Evolutionary conservation across 371 early-diverging fungal genomes (phyloP).

Genomic region (Syncephalastrum sp.): DNA sequence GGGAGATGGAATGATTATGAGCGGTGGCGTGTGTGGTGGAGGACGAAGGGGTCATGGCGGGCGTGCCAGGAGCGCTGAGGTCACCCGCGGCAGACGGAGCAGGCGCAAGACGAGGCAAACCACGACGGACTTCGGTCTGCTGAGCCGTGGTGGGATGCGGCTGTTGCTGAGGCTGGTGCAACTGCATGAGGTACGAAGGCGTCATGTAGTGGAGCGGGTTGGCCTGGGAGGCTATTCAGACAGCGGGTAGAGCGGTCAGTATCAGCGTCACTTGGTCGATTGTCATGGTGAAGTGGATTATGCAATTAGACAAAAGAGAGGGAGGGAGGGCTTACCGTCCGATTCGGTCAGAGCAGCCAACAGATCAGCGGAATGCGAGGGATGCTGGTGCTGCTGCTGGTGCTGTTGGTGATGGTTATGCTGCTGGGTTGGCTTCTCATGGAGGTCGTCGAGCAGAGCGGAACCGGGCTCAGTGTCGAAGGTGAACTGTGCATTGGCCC

Average conservation of each 20-base stretch:
- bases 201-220: not conserved
- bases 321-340: not conserved
- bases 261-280: not conserved
- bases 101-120: conserved; percentile 39
- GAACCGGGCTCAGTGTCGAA: conserved; percentile 57
- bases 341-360: conserved; percentile 11
- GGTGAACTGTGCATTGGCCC: conserved; percentile 76
- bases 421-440: conserved; percentile 8
- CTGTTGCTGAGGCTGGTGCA: conserved; percentile 17
- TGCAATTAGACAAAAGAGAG: not conserved
- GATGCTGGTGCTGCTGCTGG: not conserved
- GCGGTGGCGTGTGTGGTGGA: conserved; percentile 1
- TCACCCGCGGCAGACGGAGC: conserved; percentile 17
- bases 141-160: conserved; percentile 8
- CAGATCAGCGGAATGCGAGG: conserved; percentile 3
- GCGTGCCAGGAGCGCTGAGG: not conserved
- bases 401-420: conserved; percentile 2
- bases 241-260: not conserved
- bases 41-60: not conserved
- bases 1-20: not conserved
- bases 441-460: conserved; percentile 32
- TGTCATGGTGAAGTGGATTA: conserved; percentile 2
- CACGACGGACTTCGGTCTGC: conserved; percentile 6
- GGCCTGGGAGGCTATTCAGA: too few species aligned
- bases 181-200: conserved; percentile 1